A percentile compares a stretch with the other conserved stretches of the same genome.
phyloP scores from a whole-genome alignment of 495 filamentous ascomycete genomes.

The Xylaria flabelliformis region DNA sequence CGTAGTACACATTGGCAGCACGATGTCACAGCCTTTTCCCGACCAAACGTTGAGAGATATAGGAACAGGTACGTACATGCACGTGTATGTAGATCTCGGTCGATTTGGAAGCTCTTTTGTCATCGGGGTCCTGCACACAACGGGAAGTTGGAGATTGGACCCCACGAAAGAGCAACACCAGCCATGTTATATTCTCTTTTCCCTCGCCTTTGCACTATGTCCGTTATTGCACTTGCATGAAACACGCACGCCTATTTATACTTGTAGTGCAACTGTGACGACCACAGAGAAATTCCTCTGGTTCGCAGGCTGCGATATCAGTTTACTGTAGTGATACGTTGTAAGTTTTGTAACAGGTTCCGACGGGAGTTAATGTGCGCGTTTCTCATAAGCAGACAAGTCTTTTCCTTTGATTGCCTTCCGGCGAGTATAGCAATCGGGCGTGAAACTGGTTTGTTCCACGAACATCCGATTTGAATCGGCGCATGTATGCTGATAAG shows the following conservation, averaged over 20 bases:
- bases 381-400: neutral
- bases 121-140: slow-evolving; percentile 23
- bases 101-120: slow-evolving; percentile 12
- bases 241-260: slow-evolving; percentile 13
- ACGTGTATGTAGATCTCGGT: neutral
- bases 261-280: slow-evolving; percentile 2
- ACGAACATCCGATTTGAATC: slow-evolving; percentile 12
- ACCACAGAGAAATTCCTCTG: neutral
- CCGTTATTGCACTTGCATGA: slow-evolving; percentile 3
- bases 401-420: neutral
- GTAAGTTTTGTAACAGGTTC: neutral
- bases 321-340: neutral
- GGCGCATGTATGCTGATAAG: slow-evolving; percentile 13
- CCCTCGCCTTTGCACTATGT: neutral
- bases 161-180: slow-evolving; percentile 13
- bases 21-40: neutral
- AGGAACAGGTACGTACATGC: neutral
- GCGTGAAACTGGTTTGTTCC: neutral
- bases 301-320: slow-evolving; percentile 4
- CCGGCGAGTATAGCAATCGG: neutral
- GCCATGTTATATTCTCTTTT: neutral
- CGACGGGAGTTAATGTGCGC: neutral
- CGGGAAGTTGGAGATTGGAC: slow-evolving; percentile 20
- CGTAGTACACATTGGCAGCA: neutral
- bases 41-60: neutral